Conservation (phyloP, 805 yeast species). For the Saccharomycopsis sp. region DNA sequence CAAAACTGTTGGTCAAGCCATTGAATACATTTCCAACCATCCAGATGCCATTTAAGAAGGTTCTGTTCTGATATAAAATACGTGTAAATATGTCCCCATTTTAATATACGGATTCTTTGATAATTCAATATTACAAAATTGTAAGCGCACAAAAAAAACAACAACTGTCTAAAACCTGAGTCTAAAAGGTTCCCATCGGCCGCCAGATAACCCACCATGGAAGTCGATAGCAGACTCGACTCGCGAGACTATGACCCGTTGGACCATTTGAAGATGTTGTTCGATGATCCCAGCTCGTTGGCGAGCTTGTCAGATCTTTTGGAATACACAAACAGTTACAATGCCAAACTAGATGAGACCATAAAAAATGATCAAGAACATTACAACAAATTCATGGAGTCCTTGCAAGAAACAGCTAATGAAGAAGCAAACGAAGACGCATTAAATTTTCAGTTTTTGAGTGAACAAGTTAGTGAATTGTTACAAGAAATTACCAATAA, state of each 20-base stretch:
- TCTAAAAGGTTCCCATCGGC: too few species aligned
- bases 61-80: too few species aligned
- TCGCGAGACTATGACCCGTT: constrained; percentile 41
- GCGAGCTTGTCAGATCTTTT: constrained; percentile 41
- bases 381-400: constrained; percentile 14
- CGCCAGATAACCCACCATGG: too few species aligned
- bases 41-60: constrained; percentile 31
- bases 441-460: not conserved
- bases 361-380: constrained; percentile 29
- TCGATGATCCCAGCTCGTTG: constrained; percentile 41
- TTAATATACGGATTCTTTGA: too few species aligned
- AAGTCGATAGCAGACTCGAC: too few species aligned
- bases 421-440: not conserved
- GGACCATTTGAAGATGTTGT: constrained; percentile 39
- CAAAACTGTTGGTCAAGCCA: constrained; percentile 78
- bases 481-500: constrained; percentile 22
- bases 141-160: too few species aligned
- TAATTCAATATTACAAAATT: too few species aligned
- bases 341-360: constrained; percentile 35
- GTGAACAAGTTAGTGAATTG: not conserved
- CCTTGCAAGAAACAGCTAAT: not conserved
- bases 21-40: constrained; percentile 61
- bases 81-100: too few species aligned
- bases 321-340: constrained; percentile 40
- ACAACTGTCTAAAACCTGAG: too few species aligned